A percentile compares a stretch with the other conserved stretches of the same genome.
phyloP scores from a whole-genome alignment of 306 rosid species.

The Mucuna pruriens region DNA sequence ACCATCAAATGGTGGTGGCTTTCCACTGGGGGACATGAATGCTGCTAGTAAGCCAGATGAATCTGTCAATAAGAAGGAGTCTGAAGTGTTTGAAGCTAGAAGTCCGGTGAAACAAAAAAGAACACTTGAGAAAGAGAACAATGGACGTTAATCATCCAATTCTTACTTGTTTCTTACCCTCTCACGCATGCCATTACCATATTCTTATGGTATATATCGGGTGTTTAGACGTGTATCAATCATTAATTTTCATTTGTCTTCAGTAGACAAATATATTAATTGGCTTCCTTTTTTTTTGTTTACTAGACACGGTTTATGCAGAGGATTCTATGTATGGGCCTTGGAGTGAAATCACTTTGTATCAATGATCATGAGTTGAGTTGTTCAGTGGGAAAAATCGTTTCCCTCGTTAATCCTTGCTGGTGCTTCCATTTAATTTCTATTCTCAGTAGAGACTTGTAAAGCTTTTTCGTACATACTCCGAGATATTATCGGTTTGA shows the following conservation, averaged over 20 bases:
- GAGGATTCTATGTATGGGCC: neutral
- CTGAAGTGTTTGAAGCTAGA: conserved; percentile 52
- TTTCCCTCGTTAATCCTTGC: neutral
- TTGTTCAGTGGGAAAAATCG: neutral
- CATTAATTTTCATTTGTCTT: conserved; percentile 25
- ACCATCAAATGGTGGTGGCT: conserved; percentile 46
- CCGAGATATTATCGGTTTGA: no score
- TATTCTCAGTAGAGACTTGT: no score
- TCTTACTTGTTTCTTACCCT: no score
- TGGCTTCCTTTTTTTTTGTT: neutral
- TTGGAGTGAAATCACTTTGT: neutral
- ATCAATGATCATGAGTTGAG: neutral
- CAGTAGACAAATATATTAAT: neutral
- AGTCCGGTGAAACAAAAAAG: conserved; percentile 56
- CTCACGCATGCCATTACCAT: conserved; percentile 31
- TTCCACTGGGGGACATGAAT: conserved; percentile 76
- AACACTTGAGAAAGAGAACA: conserved; percentile 82
- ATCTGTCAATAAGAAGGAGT: conserved; percentile 54
- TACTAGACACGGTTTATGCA: neutral
- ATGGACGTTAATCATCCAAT: conserved; percentile 47
- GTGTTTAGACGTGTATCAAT: neutral
- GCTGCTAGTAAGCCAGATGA: conserved; percentile 63
- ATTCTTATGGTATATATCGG: conserved; percentile 37
- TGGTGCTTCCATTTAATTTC: neutral
- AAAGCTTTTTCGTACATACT: no score